Evolutionary conservation across 2,329 filamentous ascomycete species (phyloP), one percentile per base, ranked within the genome.

Genomic region (Cryoendolithus antarcticus): DNA sequence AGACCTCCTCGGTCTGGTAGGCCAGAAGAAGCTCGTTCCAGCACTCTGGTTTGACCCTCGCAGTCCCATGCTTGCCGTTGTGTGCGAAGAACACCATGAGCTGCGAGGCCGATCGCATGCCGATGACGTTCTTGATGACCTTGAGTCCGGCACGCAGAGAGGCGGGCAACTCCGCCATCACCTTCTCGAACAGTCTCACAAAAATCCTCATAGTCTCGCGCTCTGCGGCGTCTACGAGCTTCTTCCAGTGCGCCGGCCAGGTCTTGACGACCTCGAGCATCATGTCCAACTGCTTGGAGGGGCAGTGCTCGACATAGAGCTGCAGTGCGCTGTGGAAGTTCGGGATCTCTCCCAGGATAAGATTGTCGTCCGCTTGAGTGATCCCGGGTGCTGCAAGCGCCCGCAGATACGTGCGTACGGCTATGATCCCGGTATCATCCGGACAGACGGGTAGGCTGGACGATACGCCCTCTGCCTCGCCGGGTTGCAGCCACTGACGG

Each of bases 81-180:
- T 40, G 21, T 4, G 28, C 32, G 38, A 40, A 40, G 32, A 40
- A 40, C 2, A 32, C 38, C 4, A 35, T 32, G 10, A 40, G 32
- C 24, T 27, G 24, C 24, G 24, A 27, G 5, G 24, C 24, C 7
- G 24, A 27, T 27, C 24, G 24, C 24, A 7, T 27, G 6, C 24
- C 24, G 7, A 27, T 27, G 24, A 27, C 7, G 24, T 27, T 27
- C 7, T 27, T 27, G 6, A 27, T 8, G 24, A 27, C 24, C 24
- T 7, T 27, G 7, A 27, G 24, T 27, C 6, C 24, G 7, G 24
- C 24, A 8, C 24, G 24, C 24, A 27, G 7, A 8, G 24, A 27
- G 24, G 24, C 24, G 7, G 24, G 24, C 6, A 27, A 8, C 24
- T 27, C 24, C 24, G 7, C 24, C 24, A 7, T 27, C 24, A 27